Evolutionary conservation across 1,284 basidiomycete genomes (phyloP).

Genomic region (Gomphus sp.): DNA sequence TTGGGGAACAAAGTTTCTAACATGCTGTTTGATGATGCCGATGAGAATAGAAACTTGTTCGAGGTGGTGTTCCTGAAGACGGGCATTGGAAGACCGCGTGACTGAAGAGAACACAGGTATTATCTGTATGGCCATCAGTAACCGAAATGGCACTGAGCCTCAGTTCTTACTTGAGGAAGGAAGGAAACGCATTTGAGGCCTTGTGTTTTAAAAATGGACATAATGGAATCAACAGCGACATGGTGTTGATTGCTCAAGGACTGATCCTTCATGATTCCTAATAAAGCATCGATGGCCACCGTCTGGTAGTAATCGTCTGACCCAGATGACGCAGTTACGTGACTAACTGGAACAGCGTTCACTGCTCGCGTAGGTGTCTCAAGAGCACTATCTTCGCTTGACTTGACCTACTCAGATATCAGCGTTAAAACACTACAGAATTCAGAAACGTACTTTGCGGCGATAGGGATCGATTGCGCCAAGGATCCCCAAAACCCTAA

Average conservation of each 20-base stretch:
- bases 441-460: conserved; percentile 59
- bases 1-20: conserved; percentile 83
- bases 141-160: not conserved
- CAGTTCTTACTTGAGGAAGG: conserved; percentile 67
- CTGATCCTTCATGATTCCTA: conserved; percentile 85
- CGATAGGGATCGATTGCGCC: conserved; percentile 98
- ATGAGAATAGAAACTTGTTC: conserved; percentile 96
- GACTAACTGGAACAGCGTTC: conserved; percentile 45
- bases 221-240: conserved; percentile 95
- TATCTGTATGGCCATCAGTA: conserved; percentile 48
- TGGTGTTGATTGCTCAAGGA: conserved; percentile 81
- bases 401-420: conserved; percentile 40
- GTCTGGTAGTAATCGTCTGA: conserved; percentile 98
- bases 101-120: conserved; percentile 93
- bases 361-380: conserved; percentile 61
- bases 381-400: conserved; percentile 67
- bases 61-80: conserved; percentile 89
- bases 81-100: conserved; percentile 70
- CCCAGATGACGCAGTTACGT: conserved; percentile 37
- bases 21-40: conserved; percentile 96
- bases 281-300: conserved; percentile 85
- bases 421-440: not conserved
- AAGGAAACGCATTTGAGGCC: conserved; percentile 95
- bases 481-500: conserved; percentile 92
- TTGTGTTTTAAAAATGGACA: conserved; percentile 99